These are phyloP conservation scores for Aspergillus candidus DNA, from an alignment of 2,329 filamentous ascomycete genomes.

Conservation along the genomic window DNA sequence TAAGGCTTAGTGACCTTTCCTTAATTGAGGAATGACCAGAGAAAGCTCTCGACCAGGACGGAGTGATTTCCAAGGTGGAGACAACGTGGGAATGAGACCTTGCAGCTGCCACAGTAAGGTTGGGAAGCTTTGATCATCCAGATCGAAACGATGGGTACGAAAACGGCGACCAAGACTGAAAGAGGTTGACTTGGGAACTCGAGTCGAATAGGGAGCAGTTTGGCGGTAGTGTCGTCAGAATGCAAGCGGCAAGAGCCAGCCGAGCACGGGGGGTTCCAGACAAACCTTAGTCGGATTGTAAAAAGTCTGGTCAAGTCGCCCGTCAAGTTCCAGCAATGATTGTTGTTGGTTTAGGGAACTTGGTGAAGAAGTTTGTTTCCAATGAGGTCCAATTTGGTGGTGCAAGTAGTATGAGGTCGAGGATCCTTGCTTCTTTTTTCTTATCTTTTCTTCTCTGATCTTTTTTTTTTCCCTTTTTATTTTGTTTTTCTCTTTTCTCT, in stretches of 20 bases:
- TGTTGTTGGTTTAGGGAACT: no score
- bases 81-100: not conserved
- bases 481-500: not conserved
- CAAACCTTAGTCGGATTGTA: slow-evolving; percentile 22
- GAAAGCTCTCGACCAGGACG: slow-evolving; percentile 9
- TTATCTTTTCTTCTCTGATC: not conserved
- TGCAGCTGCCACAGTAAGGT: not conserved
- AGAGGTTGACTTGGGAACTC: not conserved
- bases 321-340: no score
- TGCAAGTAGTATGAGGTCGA: not conserved
- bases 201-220: slow-evolving; percentile 4
- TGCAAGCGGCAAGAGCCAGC: slow-evolving; percentile 31
- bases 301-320: not conserved
- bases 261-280: slow-evolving; percentile 23
- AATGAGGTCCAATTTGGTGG: not conserved
- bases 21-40: slow-evolving; percentile 4
- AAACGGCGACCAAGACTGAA: slow-evolving; percentile 19
- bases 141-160: slow-evolving; percentile 16
- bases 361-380: not conserved
- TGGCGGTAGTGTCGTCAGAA: slow-evolving; percentile 31
- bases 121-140: not conserved
- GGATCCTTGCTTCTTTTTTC: not conserved
- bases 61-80: slow-evolving; percentile 20
- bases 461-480: not conserved
- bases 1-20: slow-evolving; percentile 2